A percentile compares a stretch with the other conserved stretches of the same genome.
These are phyloP conservation scores for Tillandsia leiboldiana DNA, from an alignment of 176 grass and related monocot species.

Conservation along the genomic window DNA sequence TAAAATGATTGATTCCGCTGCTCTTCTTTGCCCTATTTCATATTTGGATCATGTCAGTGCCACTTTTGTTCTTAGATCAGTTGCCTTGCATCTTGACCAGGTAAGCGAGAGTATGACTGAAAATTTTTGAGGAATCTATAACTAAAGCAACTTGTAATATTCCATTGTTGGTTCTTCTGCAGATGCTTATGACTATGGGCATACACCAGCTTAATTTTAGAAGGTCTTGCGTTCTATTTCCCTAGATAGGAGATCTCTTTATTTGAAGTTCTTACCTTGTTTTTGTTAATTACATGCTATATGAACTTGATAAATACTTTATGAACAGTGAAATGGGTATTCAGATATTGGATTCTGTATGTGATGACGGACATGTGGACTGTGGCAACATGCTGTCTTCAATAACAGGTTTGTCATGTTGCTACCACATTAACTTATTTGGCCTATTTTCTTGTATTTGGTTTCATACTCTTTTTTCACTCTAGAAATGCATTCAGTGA, in stretches of 20 bases:
- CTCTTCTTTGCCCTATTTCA: constrained; percentile 96
- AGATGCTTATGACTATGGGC: constrained; percentile 80
- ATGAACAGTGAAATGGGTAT: constrained; percentile 43
- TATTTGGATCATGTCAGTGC: constrained; percentile 81
- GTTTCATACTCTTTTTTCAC: no score
- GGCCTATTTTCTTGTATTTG: no score
- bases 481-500: no score
- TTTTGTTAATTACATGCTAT: constrained; percentile 8
- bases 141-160: constrained; percentile 11
- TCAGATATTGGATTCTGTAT: constrained; percentile 70
- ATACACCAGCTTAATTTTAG: constrained; percentile 86
- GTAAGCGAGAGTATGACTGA: constrained; percentile 29
- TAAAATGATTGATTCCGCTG: constrained; percentile 72
- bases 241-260: not conserved
- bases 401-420: constrained; percentile 56
- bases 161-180: constrained; percentile 11
- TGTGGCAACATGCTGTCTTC: constrained; percentile 71
- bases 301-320: constrained; percentile 21
- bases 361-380: constrained; percentile 61
- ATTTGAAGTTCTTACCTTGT: not conserved
- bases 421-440: not conserved
- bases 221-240: constrained; percentile 43
- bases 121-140: constrained; percentile 24
- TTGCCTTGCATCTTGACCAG: constrained; percentile 85
- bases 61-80: constrained; percentile 71